These are phyloP conservation scores for Nitzschia putrida DNA, from an alignment of 108 stramenopile species.

Conservation along the genomic window DNA sequence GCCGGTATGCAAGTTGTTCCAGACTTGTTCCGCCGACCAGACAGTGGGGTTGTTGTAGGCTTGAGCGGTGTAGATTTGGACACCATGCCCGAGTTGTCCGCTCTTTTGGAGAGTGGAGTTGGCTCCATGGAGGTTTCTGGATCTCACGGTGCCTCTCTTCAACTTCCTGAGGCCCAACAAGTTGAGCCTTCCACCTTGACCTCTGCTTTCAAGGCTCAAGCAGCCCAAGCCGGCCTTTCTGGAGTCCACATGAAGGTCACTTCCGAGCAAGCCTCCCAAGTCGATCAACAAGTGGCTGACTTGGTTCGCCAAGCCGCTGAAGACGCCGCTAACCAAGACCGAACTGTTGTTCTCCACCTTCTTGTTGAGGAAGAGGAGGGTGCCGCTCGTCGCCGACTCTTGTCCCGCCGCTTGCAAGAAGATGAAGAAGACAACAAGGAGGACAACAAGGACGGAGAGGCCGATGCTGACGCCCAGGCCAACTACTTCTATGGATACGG, in stretches of 20 bases:
- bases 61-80: slow-evolving; percentile 59
- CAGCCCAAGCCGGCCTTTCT: slow-evolving; percentile 42
- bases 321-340: slow-evolving; percentile 37
- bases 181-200: slow-evolving; percentile 17
- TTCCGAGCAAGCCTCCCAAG: slow-evolving; percentile 38
- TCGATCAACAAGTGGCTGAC: slow-evolving; percentile 57
- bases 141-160: slow-evolving; percentile 31
- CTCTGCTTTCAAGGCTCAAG: slow-evolving; percentile 27
- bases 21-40: slow-evolving; percentile 72
- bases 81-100: slow-evolving; percentile 58
- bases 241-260: slow-evolving; percentile 58
- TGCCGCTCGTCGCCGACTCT: slow-evolving; percentile 28
- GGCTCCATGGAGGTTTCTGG: slow-evolving; percentile 66
- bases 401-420: slow-evolving; percentile 58
- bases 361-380: slow-evolving; percentile 74
- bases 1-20: slow-evolving; percentile 84
- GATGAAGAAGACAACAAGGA: slow-evolving; percentile 32
- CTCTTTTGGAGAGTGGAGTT: slow-evolving; percentile 42
- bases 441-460: slow-evolving; percentile 27
- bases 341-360: slow-evolving; percentile 73
- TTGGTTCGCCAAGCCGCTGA: slow-evolving; percentile 51
- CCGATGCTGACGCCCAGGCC: slow-evolving; percentile 34
- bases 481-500: slow-evolving; percentile 64
- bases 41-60: slow-evolving; percentile 72
- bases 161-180: slow-evolving; percentile 19